Base-by-base conservation (phyloP, 768 basidiomycete genomes). In the Tylopilus sp. region DNA sequence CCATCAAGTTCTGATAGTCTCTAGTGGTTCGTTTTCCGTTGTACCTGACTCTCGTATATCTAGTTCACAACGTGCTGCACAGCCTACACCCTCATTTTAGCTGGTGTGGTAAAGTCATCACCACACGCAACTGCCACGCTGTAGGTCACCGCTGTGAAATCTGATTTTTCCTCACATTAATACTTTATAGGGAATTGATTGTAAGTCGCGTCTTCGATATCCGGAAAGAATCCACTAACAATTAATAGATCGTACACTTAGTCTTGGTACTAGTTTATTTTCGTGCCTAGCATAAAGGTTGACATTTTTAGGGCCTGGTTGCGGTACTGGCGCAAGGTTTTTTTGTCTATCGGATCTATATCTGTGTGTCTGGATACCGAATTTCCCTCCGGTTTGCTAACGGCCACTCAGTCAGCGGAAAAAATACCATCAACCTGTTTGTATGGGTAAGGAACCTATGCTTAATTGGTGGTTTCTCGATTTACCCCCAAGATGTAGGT, bases 1-100 rank as follows among this genome's bases (percentile, higher is more conserved):
- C 8, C 60, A 61, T 24, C 52, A 62, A 42, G 49, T 17, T 13
- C 37, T 61, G 14, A 22, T 1, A n/a, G 11, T 61, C 16, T 3
- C 21, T 14, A 52, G 55, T 19, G 34, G 61, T 62, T 11, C 11
- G 60, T 58, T 13, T 19, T 10, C 43, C 19, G 3, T 11, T 8
- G 11, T 16, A 3, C 13, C 11, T 4, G 17, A 10, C 8, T 9
- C 8, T 26, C 1, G 17, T 4, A 17, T 8, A 3, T 22, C 33
- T 19, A 25, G n/a, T 37, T 44, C 40, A 47, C 7, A 12, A 29
- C 6, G 10, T 9, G 3, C 16, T 41, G 24, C 8, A 12, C 13
- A 41, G 40, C 11, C 11, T 41, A 38, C 21, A 19, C 19, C 8
- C 10, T 3, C 19, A 21, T 21, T 10, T 21, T 22, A 21, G 6